phyloP scores from a whole-genome alignment of 106 monocot species.

The Dactylorhiza incarnata region DNA sequence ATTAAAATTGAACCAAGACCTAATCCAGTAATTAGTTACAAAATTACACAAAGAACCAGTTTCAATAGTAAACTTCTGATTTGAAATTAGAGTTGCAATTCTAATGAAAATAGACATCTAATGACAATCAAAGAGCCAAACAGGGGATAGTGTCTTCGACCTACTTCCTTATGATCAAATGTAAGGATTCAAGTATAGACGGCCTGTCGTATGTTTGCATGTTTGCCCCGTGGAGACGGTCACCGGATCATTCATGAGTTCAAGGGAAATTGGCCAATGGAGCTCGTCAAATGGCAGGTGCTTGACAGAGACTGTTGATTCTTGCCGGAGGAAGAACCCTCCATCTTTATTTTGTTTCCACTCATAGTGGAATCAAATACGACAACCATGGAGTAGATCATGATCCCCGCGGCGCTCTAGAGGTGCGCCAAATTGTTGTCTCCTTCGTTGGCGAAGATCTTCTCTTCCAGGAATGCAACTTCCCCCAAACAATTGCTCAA shows the following conservation, averaged over 20 bases:
- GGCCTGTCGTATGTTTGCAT: slow-evolving; percentile 74
- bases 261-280: slow-evolving; percentile 77
- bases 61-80: too few relatives aligned
- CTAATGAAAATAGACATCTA: slow-evolving; percentile 29
- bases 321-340: neutral
- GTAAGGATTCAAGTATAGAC: slow-evolving; percentile 70
- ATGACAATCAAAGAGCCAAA: slow-evolving; percentile 21
- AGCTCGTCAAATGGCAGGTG: slow-evolving; percentile 34
- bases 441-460: slow-evolving; percentile 19
- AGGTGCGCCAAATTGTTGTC: slow-evolving; percentile 24
- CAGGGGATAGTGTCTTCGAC: slow-evolving; percentile 26
- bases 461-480: slow-evolving; percentile 59
- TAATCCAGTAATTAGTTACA: too few relatives aligned
- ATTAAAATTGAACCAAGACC: too few relatives aligned
- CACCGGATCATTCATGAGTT: slow-evolving; percentile 82
- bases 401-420: slow-evolving; percentile 43
- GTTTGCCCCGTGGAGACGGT: slow-evolving; percentile 80
- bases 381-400: slow-evolving; percentile 51
- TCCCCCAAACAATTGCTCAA: slow-evolving; percentile 72
- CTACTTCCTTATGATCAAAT: slow-evolving; percentile 35
- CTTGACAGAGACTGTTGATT: neutral
- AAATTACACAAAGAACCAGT: too few relatives aligned
- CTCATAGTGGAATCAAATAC: slow-evolving; percentile 27
- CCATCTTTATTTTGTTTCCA: neutral
- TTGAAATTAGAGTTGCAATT: too few relatives aligned